phyloP scores from a whole-genome alignment of 768 basidiomycete species.

The Tricholoma hemisulphureum region DNA sequence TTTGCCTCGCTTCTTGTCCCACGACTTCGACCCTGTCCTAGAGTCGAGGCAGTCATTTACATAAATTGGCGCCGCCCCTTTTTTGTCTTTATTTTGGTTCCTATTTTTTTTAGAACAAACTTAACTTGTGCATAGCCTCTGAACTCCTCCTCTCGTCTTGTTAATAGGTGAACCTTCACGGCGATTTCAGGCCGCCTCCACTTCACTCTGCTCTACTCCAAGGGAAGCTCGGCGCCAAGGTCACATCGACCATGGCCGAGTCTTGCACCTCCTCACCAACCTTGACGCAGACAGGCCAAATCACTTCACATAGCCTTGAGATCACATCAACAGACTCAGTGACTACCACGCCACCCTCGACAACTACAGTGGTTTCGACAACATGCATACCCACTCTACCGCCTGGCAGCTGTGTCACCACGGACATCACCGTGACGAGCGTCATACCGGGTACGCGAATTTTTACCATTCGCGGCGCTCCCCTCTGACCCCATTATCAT shows the following conservation, averaged over 20 bases:
- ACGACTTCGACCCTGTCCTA: neutral
- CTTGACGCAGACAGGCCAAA: conserved; percentile 37
- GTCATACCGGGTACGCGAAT: conserved; percentile 24
- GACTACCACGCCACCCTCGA: conserved; percentile 26
- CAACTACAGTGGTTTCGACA: conserved; percentile 17
- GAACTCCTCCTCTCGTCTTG: neutral
- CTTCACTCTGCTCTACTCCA: neutral
- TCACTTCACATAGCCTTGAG: conserved; percentile 33
- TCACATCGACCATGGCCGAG: conserved; percentile 27
- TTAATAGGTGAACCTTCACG: neutral
- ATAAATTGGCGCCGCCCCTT: neutral
- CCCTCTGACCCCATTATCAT: neutral
- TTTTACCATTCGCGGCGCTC: conserved; percentile 14
- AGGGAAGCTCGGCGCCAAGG: neutral
- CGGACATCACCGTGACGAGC: conserved; percentile 5
- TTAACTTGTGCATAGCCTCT: neutral
- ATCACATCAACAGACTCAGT: conserved; percentile 38
- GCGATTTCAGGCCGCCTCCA: neutral
- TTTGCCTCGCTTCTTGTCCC: neutral
- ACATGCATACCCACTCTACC: conserved; percentile 12
- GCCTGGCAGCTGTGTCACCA: neutral
- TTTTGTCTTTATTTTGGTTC: neutral
- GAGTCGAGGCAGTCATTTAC: neutral
- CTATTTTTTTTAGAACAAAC: neutral
- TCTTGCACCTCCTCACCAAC: conserved; percentile 45